Evolutionary conservation across 768 basidiomycete genomes (phyloP).

Genomic region (Xanthoconium stramineum): DNA sequence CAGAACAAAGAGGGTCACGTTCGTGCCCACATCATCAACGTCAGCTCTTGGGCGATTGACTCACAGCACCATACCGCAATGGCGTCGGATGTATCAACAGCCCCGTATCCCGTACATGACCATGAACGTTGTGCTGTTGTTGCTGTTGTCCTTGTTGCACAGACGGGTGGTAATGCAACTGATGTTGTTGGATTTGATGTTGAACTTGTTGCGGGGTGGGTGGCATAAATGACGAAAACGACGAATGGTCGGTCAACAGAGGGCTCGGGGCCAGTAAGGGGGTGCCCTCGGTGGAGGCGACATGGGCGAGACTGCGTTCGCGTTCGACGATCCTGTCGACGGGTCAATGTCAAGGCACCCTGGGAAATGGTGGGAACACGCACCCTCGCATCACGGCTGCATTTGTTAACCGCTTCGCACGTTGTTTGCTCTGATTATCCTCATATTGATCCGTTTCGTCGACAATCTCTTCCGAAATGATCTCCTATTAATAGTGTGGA

Average conservation of each 20-base stretch:
- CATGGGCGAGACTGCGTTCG: slow-evolving; percentile 36
- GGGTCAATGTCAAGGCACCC: neutral
- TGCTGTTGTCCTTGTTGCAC: neutral
- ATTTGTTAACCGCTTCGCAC: slow-evolving; percentile 68
- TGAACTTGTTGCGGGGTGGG: slow-evolving; percentile 18
- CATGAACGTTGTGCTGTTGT: neutral
- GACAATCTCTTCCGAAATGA: slow-evolving; percentile 93
- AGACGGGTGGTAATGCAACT: slow-evolving; percentile 6
- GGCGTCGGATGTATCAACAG: slow-evolving; percentile 6
- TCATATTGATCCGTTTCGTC: slow-evolving; percentile 92
- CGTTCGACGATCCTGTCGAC: slow-evolving; percentile 52
- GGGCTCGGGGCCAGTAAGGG: slow-evolving; percentile 32
- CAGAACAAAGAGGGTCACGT: neutral
- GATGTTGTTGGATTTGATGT: slow-evolving; percentile 18
- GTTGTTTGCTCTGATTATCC: slow-evolving; percentile 78
- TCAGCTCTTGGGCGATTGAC: slow-evolving; percentile 12
- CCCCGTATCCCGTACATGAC: slow-evolving; percentile 1
- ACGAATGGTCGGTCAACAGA: slow-evolving; percentile 1
- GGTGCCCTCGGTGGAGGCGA: slow-evolving; percentile 30
- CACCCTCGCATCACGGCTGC: slow-evolving; percentile 79
- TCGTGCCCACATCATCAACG: neutral
- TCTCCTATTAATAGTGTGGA: slow-evolving; percentile 54
- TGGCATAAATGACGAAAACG: slow-evolving; percentile 9
- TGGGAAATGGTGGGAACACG: neutral
- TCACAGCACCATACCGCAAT: slow-evolving; percentile 18